Base-by-base conservation (phyloP, 345 rosid genomes). In the Brassica rapa region DNA sequence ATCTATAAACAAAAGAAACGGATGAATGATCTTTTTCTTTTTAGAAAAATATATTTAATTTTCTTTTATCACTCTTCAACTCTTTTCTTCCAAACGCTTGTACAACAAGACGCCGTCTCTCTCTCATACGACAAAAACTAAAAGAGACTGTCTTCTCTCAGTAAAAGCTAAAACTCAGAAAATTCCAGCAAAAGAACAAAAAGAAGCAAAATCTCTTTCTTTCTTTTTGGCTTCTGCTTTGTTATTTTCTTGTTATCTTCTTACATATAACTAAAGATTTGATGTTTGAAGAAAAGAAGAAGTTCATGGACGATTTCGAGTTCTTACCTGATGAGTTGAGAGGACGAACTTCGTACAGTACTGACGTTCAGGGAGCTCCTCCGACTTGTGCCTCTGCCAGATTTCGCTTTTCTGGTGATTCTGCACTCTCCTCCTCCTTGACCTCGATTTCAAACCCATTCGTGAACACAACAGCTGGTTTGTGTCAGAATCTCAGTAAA, bases 401-500 rank as follows among this genome's bases (percentile, higher is more conserved):
- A 21, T 35, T 61, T 62, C 37, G 27, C 69, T 46, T 60, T 43
- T 60, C 61, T 21, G 37, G 33, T 14, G 62, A 68, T 49, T 27
- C 21, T 64, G 30, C 30, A 27, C 30, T 1, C 30, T 7, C 37
- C 12, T 1, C 68, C 4, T 14, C 55, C 46, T 15, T 62, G 46
- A 21, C 79, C 9, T 64, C 69, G 75, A 2, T 77, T 14, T 21
- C 62, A 37, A 24, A 70, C 62, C 66, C 84, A 35, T 68, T 74
- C 53, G n/a, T 64, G 25, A 77, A 65, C 14, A 81, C 35, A 6
- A 72, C 29, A 23, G 82, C 71, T 60, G 80, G 84, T 66, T 83
- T 89, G 75, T 78, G 73, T 69, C 74, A 82, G 30, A 72, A 49
- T 66, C 64, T 56, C 12, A 56, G 27, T 56, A 19, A 19, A 19